Evolutionary conservation across 495 filamentous ascomycete species (phyloP), one percentile per base, ranked within the genome.

Genomic region (Oleoguttula mirabilis): DNA sequence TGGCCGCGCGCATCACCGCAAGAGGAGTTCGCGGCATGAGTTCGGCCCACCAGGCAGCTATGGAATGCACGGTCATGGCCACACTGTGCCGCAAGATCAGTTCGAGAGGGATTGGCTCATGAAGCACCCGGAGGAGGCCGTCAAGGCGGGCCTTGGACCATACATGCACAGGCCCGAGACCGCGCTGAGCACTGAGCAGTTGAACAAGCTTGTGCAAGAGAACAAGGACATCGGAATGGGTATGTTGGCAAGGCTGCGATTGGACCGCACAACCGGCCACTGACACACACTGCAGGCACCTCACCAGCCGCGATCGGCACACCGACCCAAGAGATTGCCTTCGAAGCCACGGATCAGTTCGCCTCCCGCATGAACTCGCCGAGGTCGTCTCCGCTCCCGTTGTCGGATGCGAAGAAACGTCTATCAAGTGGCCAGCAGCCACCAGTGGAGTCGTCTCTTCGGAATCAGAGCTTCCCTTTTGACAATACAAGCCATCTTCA

Each of bases 101-200:
- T 80, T 92, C 21, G 81, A 93, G 54, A 81, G 82, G 61, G 77
- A 80, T 0, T 95, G 88, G 74, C 88, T 85, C 48, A 77, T 82
- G 41, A 94, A 88, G 60, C 86, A 93, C 57, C 86, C 86, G 1
- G 85, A 93, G 24, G 73, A 75, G 39, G 67, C 77, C 17, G 68
- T 71, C 16, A 76, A 76, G 58, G 86, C 90, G 65, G 82, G 84
- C 56, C 60, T 68, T 39, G 75, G 76, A 10, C 74, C 79, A 51
- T 80, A 80, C 4, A 70, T 75, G 11, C 75, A 74, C 19, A 69
- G 79, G 43, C 75, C 77, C 33, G 80, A 88, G 63, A 90, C 80
- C 68, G 86, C 84, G 45, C 68, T 94, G 74, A 93, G 84, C 60
- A 87, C 82, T 47, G 83, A 86, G 32, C 84, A 94, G 54, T 66